Evolutionary conservation across 805 yeast species (phyloP).

Genomic region (Candida sakaeoensis): DNA sequence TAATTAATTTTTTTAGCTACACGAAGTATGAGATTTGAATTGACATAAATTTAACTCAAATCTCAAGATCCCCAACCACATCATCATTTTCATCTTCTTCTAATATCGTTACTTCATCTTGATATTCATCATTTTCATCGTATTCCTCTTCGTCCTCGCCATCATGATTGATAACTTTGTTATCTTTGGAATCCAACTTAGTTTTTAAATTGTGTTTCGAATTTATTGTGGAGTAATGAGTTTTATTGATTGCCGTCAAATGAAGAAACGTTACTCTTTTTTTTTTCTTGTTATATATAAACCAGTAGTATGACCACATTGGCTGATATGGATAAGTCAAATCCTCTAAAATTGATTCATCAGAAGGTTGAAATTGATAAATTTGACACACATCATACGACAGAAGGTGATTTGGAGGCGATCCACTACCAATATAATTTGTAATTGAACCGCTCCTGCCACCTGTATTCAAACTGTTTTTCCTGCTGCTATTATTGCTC

Average conservation of each 20-base stretch:
- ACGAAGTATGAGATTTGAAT: too few relatives aligned
- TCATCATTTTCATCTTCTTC: conserved; percentile 25
- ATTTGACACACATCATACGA: conserved; percentile 49
- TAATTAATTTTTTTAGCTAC: too few relatives aligned
- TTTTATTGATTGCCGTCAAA: conserved; percentile 48
- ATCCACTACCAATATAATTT: conserved; percentile 12
- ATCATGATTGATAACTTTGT: conserved; percentile 12
- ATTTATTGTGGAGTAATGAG: conserved; percentile 30
- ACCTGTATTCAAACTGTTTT: conserved; percentile 21
- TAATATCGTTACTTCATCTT: conserved; percentile 19
- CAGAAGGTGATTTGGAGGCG: conserved; percentile 12
- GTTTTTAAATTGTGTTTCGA: conserved; percentile 6
- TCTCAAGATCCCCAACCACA: conserved; percentile 37
- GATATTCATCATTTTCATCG: conserved; percentile 22
- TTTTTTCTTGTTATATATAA: conserved; percentile 83
- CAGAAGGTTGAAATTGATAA: conserved; percentile 60
- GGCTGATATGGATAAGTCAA: conserved; percentile 43
- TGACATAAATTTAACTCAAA: conserved; percentile 13
- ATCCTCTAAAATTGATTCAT: conserved; percentile 62
- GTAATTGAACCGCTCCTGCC: conserved; percentile 8
- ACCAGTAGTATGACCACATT: conserved; percentile 82
- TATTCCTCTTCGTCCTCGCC: conserved; percentile 23
- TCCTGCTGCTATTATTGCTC: conserved; percentile 19
- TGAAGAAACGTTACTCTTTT: conserved; percentile 88
- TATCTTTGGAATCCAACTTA: conserved; percentile 10